phyloP scores from a whole-genome alignment of 2,329 filamentous ascomycete genomes.

The Aspergillus neotritici region DNA sequence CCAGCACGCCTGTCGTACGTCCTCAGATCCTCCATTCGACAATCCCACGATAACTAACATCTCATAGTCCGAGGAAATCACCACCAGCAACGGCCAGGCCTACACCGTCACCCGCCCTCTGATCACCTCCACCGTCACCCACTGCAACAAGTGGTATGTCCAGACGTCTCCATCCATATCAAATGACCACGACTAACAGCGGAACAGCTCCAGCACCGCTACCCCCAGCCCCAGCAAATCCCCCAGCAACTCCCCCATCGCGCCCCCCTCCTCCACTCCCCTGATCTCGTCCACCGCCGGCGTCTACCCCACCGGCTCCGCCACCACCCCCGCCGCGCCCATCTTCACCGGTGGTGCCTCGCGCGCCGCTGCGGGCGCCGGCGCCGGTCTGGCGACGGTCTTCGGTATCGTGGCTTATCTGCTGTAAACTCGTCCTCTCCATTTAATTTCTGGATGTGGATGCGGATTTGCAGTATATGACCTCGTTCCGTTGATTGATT shows the following conservation, averaged over 20 bases:
- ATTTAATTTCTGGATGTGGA: no score
- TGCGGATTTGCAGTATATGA: background rate
- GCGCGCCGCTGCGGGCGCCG: constrained; percentile 43
- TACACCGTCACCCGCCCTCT: constrained; percentile 57
- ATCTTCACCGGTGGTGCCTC: constrained; percentile 49
- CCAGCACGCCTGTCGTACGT: constrained; percentile 58
- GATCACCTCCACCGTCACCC: constrained; percentile 48
- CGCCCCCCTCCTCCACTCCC: constrained; percentile 11
- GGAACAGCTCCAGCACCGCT: constrained; percentile 17
- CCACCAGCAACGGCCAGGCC: constrained; percentile 62
- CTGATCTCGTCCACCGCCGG: constrained; percentile 10
- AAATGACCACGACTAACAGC: constrained; percentile 1
- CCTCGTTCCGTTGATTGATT: constrained; percentile 8
- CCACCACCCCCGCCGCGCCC: constrained; percentile 25
- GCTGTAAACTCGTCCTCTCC: constrained; percentile 30
- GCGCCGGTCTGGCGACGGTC: constrained; percentile 49
- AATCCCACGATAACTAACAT: constrained; percentile 3
- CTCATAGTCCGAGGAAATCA: constrained; percentile 58
- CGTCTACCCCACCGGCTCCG: constrained; percentile 17
- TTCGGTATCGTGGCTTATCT: constrained; percentile 47
- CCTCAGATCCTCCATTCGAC: background rate
- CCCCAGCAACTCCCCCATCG: constrained; percentile 11
- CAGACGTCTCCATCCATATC: background rate
- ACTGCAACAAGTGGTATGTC: constrained; percentile 39
- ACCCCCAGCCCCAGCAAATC: constrained; percentile 11